phyloP scores from a whole-genome alignment of 2,329 filamentous ascomycete species.

The Aspergillus thermomutatus region DNA sequence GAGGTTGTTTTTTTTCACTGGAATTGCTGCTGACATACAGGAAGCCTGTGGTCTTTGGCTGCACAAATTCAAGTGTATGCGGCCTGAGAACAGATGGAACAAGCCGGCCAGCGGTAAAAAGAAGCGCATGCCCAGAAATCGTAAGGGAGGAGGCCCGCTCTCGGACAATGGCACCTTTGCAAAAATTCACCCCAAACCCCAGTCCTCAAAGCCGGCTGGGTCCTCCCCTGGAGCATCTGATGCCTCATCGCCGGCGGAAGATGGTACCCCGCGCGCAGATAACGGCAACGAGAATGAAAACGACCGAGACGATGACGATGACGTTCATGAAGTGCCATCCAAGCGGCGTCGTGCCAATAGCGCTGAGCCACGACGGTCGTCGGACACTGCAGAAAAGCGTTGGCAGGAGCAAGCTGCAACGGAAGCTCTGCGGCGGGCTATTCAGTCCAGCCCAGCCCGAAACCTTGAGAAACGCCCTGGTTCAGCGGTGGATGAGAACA shows the following conservation, averaged over 20 bases:
- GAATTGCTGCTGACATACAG: conserved; percentile 6
- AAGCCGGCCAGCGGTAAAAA: conserved; percentile 49
- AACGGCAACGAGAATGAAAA: conserved; percentile 19
- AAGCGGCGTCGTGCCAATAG: conserved; percentile 47
- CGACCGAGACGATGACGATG: conserved; percentile 32
- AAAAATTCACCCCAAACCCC: conserved; percentile 30
- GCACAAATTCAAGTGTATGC: conserved; percentile 78
- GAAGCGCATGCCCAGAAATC: conserved; percentile 37
- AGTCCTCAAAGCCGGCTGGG: conserved; percentile 27
- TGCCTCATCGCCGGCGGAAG: conserved; percentile 33
- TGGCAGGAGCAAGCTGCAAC: conserved; percentile 40
- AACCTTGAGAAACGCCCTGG: conserved; percentile 45
- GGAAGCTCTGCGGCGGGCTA: conserved; percentile 51
- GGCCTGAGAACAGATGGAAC: conserved; percentile 80
- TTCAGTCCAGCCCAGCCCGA: conserved; percentile 60
- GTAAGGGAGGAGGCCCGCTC: conserved; percentile 32
- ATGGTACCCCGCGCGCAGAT: conserved; percentile 36
- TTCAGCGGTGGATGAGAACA: conserved; percentile 44
- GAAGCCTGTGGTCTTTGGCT: conserved; percentile 90
- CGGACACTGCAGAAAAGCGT: conserved; percentile 28
- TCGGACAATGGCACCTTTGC: conserved; percentile 31
- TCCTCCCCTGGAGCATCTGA: conserved; percentile 40
- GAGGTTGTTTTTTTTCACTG: not conserved
- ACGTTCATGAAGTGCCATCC: conserved; percentile 29
- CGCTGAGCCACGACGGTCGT: conserved; percentile 41